Evolutionary conservation across 2,329 filamentous ascomycete species (phyloP), one percentile per base, ranked within the genome.

Genomic region (Fusarium coicis): DNA sequence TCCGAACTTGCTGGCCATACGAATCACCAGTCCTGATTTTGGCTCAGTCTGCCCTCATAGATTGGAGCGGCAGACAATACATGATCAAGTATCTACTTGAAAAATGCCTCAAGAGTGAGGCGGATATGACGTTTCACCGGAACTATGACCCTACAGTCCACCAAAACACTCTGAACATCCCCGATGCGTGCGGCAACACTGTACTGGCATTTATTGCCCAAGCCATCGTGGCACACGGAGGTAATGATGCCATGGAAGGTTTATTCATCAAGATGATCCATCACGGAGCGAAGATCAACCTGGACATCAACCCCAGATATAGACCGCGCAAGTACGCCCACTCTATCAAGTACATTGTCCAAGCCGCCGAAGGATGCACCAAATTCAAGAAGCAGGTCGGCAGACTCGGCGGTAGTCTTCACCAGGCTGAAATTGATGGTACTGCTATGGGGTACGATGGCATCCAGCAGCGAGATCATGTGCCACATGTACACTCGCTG

Each of bases 1-100:
- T 52, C 23, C 63, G 63, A 23, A 66, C 63, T 4, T 55, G n/a
- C 36, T 43, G 19, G 5, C 63, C 63, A 4, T 57, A 65, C 21
- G 32, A 43, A 18, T 44, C 52, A 2, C 50, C 52, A 14, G 10
- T 66, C 7, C 37, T 66, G 4, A 50, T 66, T 14, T 28, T 39
- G 32, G 39, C 52, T 7, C 42, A 34, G 18, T n/a, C 42, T 16
- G 11, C 39, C 9, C 18, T 19, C 10, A 11, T 42, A 9, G 64
- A 66, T 21, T 66, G 64, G 64, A 59, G 28, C 19, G 40, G 52
- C n/a, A 64, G 36, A 21, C 19, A 34, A n/a, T 4, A 5, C 16
- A 19, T 39, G 8, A 60, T 66, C 44, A 66, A 66, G 44, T 19
- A 32, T 18, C 28, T 55, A 21, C 30, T 57, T 23, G 32, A 19